Base-by-base conservation (phyloP, 768 basidiomycete species). In the Lactarius evosmus region DNA sequence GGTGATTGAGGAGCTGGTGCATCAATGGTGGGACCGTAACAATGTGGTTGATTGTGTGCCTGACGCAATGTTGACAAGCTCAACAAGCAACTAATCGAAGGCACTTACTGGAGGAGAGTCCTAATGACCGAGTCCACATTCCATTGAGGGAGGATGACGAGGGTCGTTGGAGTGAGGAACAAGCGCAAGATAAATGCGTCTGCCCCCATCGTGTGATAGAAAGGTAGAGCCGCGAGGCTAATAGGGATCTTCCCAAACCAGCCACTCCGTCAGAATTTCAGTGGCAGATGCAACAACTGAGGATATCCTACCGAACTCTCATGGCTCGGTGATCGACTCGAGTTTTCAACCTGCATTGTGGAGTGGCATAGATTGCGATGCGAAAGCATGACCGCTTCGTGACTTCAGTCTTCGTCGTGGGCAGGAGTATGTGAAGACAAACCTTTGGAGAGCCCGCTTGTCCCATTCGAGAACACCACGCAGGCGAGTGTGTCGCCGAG, bases 381-480 rank as follows among this genome's bases (percentile, higher is more conserved):
- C 0, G 87, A 83, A 30, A 88, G 82, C 86, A 85, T 86, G 25
- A 89, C 84, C 9, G 83, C 87, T 89, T 52, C 36, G 27, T n/a
- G 33, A 9, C 1, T 17, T 46, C 33, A 46, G 33, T 38, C 34
- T n/a, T 32, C 16, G 32, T 56, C 17, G 40, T 50, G 16, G 19
- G 16, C 36, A 29, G 27, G 22, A 41, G 29, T 41, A 50, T 34
- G 22, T 17, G 7, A 36, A 36, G 30, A 54, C 60, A 5, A 36
- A 84, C 88, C 86, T 81, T 91, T 91, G 0, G 89, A 87, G 2
- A 85, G 74, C 0, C 89, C 89, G 65, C 80, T 89, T 0, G 88
- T 90, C n/a, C 89, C 88, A 69, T 88, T 90, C 1, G 89, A 91
- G 70, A 89, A 89, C 0, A 87, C 76, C 2, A 91, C 76, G 70